A percentile compares a stretch with the other conserved stretches of the same genome.
Conservation (phyloP, 305 asterid genomes). For the Nicotiana rustica region DNA sequence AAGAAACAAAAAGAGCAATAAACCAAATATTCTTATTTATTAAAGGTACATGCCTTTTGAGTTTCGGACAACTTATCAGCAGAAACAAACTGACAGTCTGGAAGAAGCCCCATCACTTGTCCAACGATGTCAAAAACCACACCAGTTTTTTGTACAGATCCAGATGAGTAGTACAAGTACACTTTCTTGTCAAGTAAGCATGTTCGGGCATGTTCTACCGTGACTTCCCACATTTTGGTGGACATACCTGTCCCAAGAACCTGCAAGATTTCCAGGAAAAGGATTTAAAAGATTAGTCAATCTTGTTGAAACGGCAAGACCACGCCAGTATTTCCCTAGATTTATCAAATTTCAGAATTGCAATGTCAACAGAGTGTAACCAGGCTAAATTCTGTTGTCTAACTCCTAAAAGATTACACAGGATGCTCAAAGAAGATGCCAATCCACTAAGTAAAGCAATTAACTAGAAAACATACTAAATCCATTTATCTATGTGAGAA, state of each 20-base stretch:
- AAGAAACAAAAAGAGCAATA: not conserved
- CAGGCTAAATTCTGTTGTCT: not conserved
- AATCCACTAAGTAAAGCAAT: not conserved
- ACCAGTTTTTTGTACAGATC: constrained; percentile 55
- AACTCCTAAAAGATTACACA: not conserved
- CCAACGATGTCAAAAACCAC: constrained; percentile 82
- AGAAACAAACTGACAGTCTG: constrained; percentile 60
- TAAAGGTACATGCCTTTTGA: constrained; percentile 63
- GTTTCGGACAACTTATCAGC: constrained; percentile 73
- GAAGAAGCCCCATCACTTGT: constrained; percentile 72
- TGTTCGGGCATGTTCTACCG: constrained; percentile 79
- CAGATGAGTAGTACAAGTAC: constrained; percentile 60
- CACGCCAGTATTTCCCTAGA: not conserved
- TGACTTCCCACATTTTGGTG: constrained; percentile 89
- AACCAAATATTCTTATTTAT: not conserved
- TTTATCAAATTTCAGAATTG: not conserved
- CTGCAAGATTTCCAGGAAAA: constrained; percentile 52
- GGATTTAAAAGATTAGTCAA: not conserved
- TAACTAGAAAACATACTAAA: not conserved
- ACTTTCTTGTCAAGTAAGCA: constrained; percentile 75
- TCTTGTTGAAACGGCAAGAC: not conserved
- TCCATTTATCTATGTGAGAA: not conserved
- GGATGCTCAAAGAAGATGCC: not conserved
- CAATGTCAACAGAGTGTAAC: not conserved
- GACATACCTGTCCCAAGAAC: constrained; percentile 93